Percentiles rank a stretch among this genome's conserved stretches.
Evolutionary conservation across 495 filamentous ascomycete species (phyloP).

Genomic region (Astrocystis sublimbata): DNA sequence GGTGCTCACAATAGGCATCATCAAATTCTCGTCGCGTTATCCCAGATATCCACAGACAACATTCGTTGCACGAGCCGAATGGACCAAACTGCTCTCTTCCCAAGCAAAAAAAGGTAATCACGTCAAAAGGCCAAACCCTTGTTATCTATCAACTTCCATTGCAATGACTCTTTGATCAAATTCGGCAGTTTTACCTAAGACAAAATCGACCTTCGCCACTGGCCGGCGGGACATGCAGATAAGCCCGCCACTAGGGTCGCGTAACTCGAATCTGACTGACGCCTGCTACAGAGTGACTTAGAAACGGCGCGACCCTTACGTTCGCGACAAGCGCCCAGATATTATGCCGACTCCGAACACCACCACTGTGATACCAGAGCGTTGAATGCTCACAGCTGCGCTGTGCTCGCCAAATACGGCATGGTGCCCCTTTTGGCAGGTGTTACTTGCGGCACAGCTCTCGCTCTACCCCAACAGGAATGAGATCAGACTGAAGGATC

Average conservation of each 20-base stretch:
- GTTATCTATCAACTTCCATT: conserved; percentile 52
- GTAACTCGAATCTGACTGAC: conserved; percentile 17
- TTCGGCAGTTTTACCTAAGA: conserved; percentile 41
- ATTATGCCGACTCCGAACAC: conserved; percentile 55
- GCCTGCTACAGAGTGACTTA: conserved; percentile 20
- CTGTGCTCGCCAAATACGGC: conserved; percentile 52
- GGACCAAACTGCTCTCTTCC: too few species aligned
- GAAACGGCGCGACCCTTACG: conserved; percentile 49
- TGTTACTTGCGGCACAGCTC: too few species aligned
- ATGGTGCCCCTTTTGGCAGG: conserved; percentile 51
- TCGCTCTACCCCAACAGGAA: not conserved
- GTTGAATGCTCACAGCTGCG: conserved; percentile 48
- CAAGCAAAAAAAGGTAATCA: conserved; percentile 54
- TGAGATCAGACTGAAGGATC: not conserved
- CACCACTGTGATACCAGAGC: conserved; percentile 60
- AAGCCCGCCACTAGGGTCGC: conserved; percentile 30
- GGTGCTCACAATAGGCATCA: conserved; percentile 56
- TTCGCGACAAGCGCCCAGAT: conserved; percentile 57
- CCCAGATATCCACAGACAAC: too few species aligned
- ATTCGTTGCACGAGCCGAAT: too few species aligned
- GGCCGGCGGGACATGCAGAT: conserved; percentile 44
- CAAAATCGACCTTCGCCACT: conserved; percentile 39
- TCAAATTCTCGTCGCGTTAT: conserved; percentile 58
- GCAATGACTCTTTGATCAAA: conserved; percentile 39
- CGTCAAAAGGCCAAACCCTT: conserved; percentile 53